Conservation (phyloP, 1,284 basidiomycete genomes). For the Trametes versicolor region DNA sequence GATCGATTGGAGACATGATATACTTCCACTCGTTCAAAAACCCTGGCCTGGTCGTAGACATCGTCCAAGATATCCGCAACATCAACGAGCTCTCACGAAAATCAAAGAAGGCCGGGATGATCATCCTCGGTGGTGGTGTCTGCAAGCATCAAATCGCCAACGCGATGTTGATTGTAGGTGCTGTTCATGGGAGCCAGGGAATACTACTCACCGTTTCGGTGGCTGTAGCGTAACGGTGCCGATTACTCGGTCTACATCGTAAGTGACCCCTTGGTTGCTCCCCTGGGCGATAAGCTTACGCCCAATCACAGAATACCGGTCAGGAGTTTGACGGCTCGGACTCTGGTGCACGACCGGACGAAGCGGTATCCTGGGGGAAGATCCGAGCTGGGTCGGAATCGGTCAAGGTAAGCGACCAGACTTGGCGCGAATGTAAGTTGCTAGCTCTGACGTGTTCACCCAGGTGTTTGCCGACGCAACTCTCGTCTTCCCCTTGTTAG, state of each 20-base stretch:
- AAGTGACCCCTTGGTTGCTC: slow-evolving; percentile 6
- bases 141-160: slow-evolving; percentile 99
- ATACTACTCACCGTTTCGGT: slow-evolving; percentile 18
- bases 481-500: slow-evolving; percentile 77
- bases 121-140: slow-evolving; percentile 97
- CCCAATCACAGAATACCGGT: slow-evolving; percentile 82
- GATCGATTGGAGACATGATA: slow-evolving; percentile 98
- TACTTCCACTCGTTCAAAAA: slow-evolving; percentile 98
- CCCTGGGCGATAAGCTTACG: neutral
- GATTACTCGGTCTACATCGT: slow-evolving; percentile 98
- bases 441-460: neutral
- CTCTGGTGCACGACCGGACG: slow-evolving; percentile 96
- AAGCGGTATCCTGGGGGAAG: slow-evolving; percentile 99
- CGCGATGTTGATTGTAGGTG: slow-evolving; percentile 94
- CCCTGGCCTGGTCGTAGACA: slow-evolving; percentile 91
- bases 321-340: slow-evolving; percentile 99
- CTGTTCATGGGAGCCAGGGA: neutral
- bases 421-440: slow-evolving; percentile 4
- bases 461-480: slow-evolving; percentile 72
- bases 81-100: slow-evolving; percentile 92
- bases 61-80: slow-evolving; percentile 93
- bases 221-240: slow-evolving; percentile 89
- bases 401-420: slow-evolving; percentile 75
- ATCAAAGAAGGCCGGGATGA: slow-evolving; percentile 97
- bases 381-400: slow-evolving; percentile 91